Conservation (phyloP, 352 stramenopile genomes). For the Elongisporangium prolatum region DNA sequence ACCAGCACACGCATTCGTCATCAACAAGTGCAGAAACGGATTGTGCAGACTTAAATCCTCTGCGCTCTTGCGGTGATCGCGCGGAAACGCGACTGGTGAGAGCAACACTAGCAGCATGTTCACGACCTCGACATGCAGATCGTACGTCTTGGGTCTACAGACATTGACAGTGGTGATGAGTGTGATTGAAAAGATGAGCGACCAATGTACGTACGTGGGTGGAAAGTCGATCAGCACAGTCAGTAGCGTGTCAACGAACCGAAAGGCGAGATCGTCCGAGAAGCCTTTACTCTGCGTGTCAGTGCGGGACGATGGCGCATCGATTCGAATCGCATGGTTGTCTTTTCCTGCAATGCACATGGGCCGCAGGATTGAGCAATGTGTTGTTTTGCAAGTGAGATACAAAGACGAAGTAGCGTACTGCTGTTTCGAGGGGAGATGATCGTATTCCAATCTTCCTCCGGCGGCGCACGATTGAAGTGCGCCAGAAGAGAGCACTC, state of each 20-base stretch:
- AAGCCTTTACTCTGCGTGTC: slow-evolving; percentile 10
- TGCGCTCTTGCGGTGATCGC: slow-evolving; percentile 40
- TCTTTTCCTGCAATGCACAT: slow-evolving; percentile 14
- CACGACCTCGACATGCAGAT: slow-evolving; percentile 72
- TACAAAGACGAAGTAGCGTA: slow-evolving; percentile 8
- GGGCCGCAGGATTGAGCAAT: background rate
- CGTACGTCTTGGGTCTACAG: slow-evolving; percentile 38
- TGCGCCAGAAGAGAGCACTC: slow-evolving; percentile 55
- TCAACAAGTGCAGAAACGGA: slow-evolving; percentile 65
- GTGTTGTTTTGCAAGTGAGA: too few species aligned
- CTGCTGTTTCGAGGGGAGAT: slow-evolving; percentile 16
- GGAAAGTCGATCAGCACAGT: slow-evolving; percentile 50
- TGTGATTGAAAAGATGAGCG: background rate
- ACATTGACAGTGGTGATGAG: background rate
- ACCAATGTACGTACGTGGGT: slow-evolving; percentile 38
- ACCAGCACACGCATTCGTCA: slow-evolving; percentile 23
- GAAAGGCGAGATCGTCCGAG: slow-evolving; percentile 56
- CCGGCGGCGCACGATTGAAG: slow-evolving; percentile 38
- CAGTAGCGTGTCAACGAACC: slow-evolving; percentile 64
- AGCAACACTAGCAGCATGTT: slow-evolving; percentile 71
- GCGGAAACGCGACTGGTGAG: slow-evolving; percentile 56
- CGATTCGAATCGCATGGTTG: slow-evolving; percentile 28
- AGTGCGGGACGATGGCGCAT: slow-evolving; percentile 1
- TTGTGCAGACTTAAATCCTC: slow-evolving; percentile 44
- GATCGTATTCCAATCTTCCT: slow-evolving; percentile 21